Conservation (phyloP, 2,329 filamentous ascomycete species). For the Verticillium klebahnii region DNA sequence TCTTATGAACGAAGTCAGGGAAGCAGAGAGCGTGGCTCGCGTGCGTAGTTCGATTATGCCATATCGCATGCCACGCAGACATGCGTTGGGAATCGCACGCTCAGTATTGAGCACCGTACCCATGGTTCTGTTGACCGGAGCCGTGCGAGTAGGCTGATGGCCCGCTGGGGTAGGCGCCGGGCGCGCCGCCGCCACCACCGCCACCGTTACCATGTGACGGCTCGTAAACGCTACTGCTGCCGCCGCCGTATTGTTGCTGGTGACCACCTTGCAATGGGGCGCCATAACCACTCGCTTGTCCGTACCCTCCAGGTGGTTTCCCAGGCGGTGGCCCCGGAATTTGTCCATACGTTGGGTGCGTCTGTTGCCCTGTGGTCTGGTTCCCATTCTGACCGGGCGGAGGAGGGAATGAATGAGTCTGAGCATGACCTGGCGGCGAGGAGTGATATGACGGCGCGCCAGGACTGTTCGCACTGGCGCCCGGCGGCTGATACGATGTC, state of each 20-base stretch:
- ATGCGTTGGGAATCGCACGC: neutral
- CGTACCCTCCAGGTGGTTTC: slow-evolving; percentile 9
- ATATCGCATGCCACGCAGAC: no score
- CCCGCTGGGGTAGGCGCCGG: slow-evolving; percentile 28
- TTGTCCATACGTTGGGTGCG: slow-evolving; percentile 17
- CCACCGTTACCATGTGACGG: slow-evolving; percentile 20
- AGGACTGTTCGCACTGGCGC: slow-evolving; percentile 15
- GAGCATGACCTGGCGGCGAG: slow-evolving; percentile 15
- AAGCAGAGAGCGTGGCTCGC: neutral
- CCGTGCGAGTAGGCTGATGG: slow-evolving; percentile 8
- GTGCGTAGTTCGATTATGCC: no score
- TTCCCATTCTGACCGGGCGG: slow-evolving; percentile 10
- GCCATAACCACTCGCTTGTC: slow-evolving; percentile 11
- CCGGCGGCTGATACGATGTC: slow-evolving; percentile 48
- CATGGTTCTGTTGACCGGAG: slow-evolving; percentile 12
- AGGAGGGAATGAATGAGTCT: slow-evolving; percentile 14
- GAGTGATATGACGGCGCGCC: slow-evolving; percentile 22
- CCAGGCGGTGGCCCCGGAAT: slow-evolving; percentile 10
- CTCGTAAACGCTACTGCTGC: slow-evolving; percentile 16
- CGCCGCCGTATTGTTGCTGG: slow-evolving; percentile 11
- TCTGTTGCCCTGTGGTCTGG: slow-evolving; percentile 8
- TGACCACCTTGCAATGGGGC: slow-evolving; percentile 12
- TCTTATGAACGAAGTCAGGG: neutral
- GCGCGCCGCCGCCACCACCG: slow-evolving; percentile 18
- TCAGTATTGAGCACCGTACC: slow-evolving; percentile 12